phyloP scores from a whole-genome alignment of 306 rosid species.

The Hippophae rhamnoides region DNA sequence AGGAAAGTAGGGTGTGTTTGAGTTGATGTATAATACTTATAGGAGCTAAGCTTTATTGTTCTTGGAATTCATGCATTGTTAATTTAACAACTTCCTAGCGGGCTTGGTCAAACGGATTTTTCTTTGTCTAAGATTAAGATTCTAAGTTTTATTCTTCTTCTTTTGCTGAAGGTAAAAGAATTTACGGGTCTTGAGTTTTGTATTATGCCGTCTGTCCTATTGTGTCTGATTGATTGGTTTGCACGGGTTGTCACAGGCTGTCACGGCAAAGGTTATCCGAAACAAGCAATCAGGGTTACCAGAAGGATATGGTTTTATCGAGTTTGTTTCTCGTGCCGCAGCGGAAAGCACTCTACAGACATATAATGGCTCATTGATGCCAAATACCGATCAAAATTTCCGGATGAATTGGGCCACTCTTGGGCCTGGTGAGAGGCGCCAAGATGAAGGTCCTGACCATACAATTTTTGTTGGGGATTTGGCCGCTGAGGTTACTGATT shows the following conservation, averaged over 20 bases:
- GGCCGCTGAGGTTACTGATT: conserved; percentile 67
- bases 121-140: too few relatives aligned
- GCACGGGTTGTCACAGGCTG: conserved; percentile 18
- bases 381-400: conserved; percentile 45
- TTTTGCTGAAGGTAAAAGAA: too few relatives aligned
- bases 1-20: too few relatives aligned
- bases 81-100: too few relatives aligned
- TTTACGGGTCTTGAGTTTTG: too few relatives aligned
- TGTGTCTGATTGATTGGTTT: too few relatives aligned
- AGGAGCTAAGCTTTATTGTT: too few relatives aligned
- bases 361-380: conserved; percentile 46
- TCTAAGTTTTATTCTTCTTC: too few relatives aligned
- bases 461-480: conserved; percentile 59
- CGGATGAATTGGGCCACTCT: conserved; percentile 62
- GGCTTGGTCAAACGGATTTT: too few relatives aligned
- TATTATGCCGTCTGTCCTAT: too few relatives aligned
- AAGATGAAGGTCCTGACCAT: conserved; percentile 51
- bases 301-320: conserved; percentile 59
- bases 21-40: too few relatives aligned
- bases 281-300: conserved; percentile 41
- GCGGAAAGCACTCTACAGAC: conserved; percentile 42
- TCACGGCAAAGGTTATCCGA: conserved; percentile 47
- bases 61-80: too few relatives aligned
- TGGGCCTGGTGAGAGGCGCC: conserved; percentile 65
- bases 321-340: conserved; percentile 32